Evolutionary conservation across 257 asterid genomes (phyloP), one percentile per base, ranked within the genome.

Genomic region (Verbascum thapsus): DNA sequence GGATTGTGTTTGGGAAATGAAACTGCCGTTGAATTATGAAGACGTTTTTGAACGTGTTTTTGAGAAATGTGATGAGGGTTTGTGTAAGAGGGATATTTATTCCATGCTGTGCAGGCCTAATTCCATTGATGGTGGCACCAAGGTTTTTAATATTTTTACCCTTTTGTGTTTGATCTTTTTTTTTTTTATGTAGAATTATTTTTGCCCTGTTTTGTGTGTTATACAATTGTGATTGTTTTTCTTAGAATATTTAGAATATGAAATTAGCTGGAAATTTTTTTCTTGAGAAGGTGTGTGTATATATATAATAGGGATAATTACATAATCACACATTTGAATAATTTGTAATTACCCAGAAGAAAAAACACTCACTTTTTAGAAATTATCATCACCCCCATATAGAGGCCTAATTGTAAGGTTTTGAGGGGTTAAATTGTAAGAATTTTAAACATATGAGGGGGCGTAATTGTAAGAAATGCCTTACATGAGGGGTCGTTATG

Each of bases 1-100:
- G 20, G 91, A 86, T 69, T 86, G 81, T 62, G 85, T 86, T 7
- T 86, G 95, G 95, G 88, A 77, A 35, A 81, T 87, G 0, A 86
- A 86, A 71, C 49, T 86, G 64, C 88, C 95, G 6, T 0, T 17
- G 12, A 83, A 86, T 70, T 86, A 78, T 72, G 58, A 8, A 13
- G 68, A 80, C 49, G 68, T 87, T 23, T 76, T 82, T 53, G 66
- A 61, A 19, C 78, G 83, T 61, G 76, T 87, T 1, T 84, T 76
- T 67, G 70, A 42, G 61, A 58, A 19, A 4, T 61, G 70, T 18
- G 47, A 51, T 6, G 64, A 41, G 35, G 59, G 63, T 66, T 71
- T 79, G 57, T 81, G 91, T 38, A 84, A 82, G 68, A 87, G 70
- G 74, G 85, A 81, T 58, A 66, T 87, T 17, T 87, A 80, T 67